Percentiles rank a stretch among this genome's conserved stretches.
These are phyloP conservation scores for Aureobasidium sp. DNA, from an alignment of 2,329 filamentous ascomycete genomes.

Conservation along the genomic window DNA sequence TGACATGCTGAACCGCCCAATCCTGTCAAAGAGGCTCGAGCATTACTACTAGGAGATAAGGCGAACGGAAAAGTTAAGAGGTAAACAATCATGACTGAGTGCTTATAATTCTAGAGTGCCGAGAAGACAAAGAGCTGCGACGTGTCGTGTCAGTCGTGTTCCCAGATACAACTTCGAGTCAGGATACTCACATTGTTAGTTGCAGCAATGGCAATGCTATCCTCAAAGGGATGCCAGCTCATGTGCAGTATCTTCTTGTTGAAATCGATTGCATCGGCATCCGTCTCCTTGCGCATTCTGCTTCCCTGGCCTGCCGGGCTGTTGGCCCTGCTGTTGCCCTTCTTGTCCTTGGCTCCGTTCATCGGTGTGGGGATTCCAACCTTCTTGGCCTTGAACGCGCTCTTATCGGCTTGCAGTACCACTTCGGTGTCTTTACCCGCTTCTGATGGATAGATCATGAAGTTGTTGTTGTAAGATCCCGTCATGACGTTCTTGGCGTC, in stretches of 20 bases:
- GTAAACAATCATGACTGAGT: background rate
- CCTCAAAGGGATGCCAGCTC: constrained; percentile 99
- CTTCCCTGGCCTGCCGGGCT: constrained; percentile 85
- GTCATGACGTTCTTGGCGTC: constrained; percentile 99
- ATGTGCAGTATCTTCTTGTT: constrained; percentile 99
- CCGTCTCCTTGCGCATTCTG: constrained; percentile 97
- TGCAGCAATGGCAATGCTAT: constrained; percentile 98
- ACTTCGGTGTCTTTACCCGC: constrained; percentile 95
- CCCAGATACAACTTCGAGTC: background rate
- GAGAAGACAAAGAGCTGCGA: constrained; percentile 50
- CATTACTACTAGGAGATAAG: constrained; percentile 7
- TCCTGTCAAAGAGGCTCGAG: background rate
- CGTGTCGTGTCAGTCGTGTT: constrained; percentile 15
- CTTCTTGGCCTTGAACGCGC: constrained; percentile 99
- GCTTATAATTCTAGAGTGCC: constrained; percentile 36
- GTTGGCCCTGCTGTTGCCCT: constrained; percentile 76
- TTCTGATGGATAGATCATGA: constrained; percentile 99
- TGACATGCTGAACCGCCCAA: background rate
- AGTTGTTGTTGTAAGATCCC: constrained; percentile 99
- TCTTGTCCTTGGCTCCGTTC: constrained; percentile 62
- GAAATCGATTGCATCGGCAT: constrained; percentile 98
- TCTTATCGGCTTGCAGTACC: constrained; percentile 95
- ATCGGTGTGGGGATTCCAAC: constrained; percentile 96
- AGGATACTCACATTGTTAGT: constrained; percentile 84
- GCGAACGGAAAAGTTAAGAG: background rate